These are phyloP conservation scores for Fusarium nurragi DNA, from an alignment of 2,329 filamentous ascomycete species.

Conservation along the genomic window DNA sequence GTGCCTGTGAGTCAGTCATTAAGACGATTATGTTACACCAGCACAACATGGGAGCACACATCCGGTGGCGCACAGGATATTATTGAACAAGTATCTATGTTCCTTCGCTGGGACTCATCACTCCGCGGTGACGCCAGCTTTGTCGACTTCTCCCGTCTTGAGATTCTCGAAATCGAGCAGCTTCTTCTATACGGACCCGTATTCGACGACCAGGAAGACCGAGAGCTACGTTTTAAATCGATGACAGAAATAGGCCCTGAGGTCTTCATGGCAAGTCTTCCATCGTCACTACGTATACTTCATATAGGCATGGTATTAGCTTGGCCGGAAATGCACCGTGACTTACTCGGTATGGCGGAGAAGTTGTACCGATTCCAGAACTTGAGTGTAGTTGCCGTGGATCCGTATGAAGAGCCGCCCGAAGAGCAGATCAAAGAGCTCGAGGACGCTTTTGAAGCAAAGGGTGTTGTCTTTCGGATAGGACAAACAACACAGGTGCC, in stretches of 20 bases:
- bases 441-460: conserved; percentile 23
- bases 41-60: conserved; percentile 41
- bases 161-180: conserved; percentile 43
- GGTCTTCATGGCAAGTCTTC: conserved; percentile 42
- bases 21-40: conserved; percentile 41
- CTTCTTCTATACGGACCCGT: conserved; percentile 43
- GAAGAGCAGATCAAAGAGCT: conserved; percentile 36
- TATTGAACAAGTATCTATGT: conserved; percentile 39
- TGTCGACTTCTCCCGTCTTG: conserved; percentile 40
- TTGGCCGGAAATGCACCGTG: conserved; percentile 42
- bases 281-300: conserved; percentile 36
- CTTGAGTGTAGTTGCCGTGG: conserved; percentile 38
- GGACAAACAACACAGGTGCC: conserved; percentile 41
- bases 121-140: conserved; percentile 41
- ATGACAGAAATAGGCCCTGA: conserved; percentile 37
- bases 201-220: conserved; percentile 38
- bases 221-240: conserved; percentile 23
- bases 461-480: conserved; percentile 33
- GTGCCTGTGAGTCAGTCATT: conserved; percentile 29
- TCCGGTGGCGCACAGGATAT: conserved; percentile 37
- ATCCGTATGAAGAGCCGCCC: conserved; percentile 37
- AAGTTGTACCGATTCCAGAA: conserved; percentile 40
- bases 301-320: conserved; percentile 44
- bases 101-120: conserved; percentile 40
- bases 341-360: conserved; percentile 36